Conservation (phyloP, 148 eudicot genomes). For the Drosera capensis region DNA sequence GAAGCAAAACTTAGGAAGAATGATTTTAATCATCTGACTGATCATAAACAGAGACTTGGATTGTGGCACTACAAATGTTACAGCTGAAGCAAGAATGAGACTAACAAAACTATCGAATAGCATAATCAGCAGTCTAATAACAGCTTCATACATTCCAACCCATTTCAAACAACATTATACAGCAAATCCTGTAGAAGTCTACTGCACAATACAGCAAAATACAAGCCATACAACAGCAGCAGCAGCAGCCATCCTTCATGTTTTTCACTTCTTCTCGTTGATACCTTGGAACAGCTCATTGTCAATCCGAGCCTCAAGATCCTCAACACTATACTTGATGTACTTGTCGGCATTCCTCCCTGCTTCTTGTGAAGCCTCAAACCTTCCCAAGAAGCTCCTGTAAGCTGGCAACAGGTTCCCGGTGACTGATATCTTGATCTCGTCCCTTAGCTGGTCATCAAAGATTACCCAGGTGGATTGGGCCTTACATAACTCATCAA, state of each 20-base stretch:
- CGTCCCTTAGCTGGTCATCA: constrained; percentile 68
- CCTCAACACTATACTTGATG: constrained; percentile 54
- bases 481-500: constrained; percentile 51
- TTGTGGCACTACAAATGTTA: too few species aligned
- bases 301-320: constrained; percentile 53
- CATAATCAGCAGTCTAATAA: too few species aligned
- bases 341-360: constrained; percentile 67
- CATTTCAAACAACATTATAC: too few species aligned
- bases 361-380: constrained; percentile 38
- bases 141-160: too few species aligned
- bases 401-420: constrained; percentile 48
- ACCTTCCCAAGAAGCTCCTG: constrained; percentile 51
- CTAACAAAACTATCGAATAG: too few species aligned
- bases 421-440: constrained; percentile 40
- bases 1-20: too few species aligned
- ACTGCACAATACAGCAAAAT: constrained; percentile 2
- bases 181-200: too few species aligned
- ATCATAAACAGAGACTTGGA: too few species aligned
- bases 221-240: neutral
- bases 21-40: too few species aligned
- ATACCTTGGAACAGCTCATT: constrained; percentile 57
- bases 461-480: constrained; percentile 78
- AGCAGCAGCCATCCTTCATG: neutral
- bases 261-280: constrained; percentile 14
- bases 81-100: too few species aligned